Evolutionary conservation across 2,329 filamentous ascomycete species (phyloP).

Genomic region (Daldinia sp.): DNA sequence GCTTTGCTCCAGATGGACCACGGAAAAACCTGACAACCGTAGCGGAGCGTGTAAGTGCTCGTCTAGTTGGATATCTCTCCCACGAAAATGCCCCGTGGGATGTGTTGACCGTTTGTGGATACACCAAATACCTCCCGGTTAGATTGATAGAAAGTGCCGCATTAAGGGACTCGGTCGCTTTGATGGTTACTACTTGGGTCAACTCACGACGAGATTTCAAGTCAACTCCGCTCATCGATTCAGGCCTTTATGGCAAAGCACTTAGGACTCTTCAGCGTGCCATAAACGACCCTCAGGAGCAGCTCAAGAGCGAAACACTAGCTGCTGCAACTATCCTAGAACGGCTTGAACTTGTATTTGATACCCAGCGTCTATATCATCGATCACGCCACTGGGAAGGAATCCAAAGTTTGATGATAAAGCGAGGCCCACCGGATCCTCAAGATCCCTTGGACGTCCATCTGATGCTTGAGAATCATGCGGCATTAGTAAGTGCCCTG

Average conservation of each 20-base stretch:
- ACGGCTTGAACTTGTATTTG: constrained; percentile 23
- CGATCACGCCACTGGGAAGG: constrained; percentile 12
- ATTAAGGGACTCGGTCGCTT: constrained; percentile 25
- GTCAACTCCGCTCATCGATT: constrained; percentile 13
- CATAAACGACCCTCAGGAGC: constrained; percentile 5
- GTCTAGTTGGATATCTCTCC: constrained; percentile 20
- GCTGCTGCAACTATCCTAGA: constrained; percentile 26
- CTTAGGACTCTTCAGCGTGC: constrained; percentile 25
- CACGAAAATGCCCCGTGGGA: constrained; percentile 27
- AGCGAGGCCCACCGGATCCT: constrained; percentile 15
- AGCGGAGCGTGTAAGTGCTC: constrained; percentile 26
- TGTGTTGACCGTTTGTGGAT: constrained; percentile 7
- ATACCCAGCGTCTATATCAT: constrained; percentile 12
- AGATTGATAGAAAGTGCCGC: constrained; percentile 26
- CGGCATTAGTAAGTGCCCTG: constrained; percentile 8
- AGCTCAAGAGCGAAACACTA: constrained; percentile 21
- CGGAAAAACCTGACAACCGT: constrained; percentile 20
- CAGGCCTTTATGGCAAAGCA: constrained; percentile 27
- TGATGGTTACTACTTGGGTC: constrained; percentile 24
- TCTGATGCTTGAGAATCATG: constrained; percentile 25
- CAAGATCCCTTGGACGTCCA: constrained; percentile 22
- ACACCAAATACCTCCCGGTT: constrained; percentile 20
- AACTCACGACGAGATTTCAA: constrained; percentile 21
- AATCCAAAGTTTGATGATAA: constrained; percentile 15
- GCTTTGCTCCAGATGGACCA: constrained; percentile 14